Base-by-base conservation (phyloP, 352 stramenopile species). In the Phytophthora melonis region DNA sequence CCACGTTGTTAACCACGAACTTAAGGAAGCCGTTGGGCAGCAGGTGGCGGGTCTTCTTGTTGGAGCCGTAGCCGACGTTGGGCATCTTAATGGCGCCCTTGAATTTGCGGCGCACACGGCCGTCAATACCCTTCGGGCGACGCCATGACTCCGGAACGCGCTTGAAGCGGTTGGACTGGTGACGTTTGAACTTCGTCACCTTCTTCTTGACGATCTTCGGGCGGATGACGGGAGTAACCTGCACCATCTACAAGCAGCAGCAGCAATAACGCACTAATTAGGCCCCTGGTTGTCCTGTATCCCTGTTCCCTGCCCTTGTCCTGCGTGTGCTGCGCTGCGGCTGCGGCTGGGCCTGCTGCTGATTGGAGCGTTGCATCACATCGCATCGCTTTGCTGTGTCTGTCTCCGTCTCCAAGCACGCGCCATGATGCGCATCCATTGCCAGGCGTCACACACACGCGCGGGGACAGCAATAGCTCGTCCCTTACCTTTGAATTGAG, bases 61-160 rank as follows among this genome's bases (percentile, higher is more conserved):
- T 97, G 61, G 97, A 99, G 80, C 98, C 98, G 89, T 99, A 99
- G 74, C 98, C 98, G 80, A 99, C 98, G 82, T 98, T 99, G 50
- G 97, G 97, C 97, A 99, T 99, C 77, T 97, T 97, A 78, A 99
- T 93, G 58, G 97, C 95, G 63, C 98, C 98, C 92, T 99, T 99
- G 92, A 99, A 99, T 83, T 98, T 97, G 82, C 98, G 97, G 83
- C 98, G 97, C 66, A 99, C 97, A 74, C 98, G 98, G 83, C 96
- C 95, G 91, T 99, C 98, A 92, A 99, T 99, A 99, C 98, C 98
- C 90, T 99, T 99, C 56, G 98, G 98, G 84, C 98, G 98, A 80
- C 98, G 94, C 98, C 98, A 99, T 85, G 87, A 96, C 75, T 97
- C 90, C 23, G 88, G 87, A 72, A 99, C 98, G 74, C 98, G 97